A percentile compares a stretch with the other conserved stretches of the same genome.
Conservation (phyloP, 2,329 filamentous ascomycete species). For the Arthrinium phaeospermum region DNA sequence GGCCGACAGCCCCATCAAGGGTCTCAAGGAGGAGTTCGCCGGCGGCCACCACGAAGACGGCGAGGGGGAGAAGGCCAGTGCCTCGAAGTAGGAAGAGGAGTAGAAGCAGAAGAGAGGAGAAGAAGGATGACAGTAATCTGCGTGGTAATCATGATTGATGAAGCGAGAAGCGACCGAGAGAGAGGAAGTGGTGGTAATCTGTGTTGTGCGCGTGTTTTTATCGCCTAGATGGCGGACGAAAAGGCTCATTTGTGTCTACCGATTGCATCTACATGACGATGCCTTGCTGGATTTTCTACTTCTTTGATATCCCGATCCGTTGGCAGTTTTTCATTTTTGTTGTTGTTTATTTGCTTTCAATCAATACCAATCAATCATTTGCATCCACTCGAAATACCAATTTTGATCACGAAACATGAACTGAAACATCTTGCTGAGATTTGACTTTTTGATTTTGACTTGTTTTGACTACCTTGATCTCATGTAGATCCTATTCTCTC, state of each 20-base stretch:
- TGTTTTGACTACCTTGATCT: neutral
- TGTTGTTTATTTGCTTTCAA: neutral
- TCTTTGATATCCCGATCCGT: constrained; percentile 11
- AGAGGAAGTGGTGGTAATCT: neutral
- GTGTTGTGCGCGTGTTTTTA: neutral
- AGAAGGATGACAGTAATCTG: neutral
- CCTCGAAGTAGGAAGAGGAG: neutral
- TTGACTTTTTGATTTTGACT: neutral
- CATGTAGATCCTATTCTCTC: neutral
- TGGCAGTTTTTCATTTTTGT: neutral
- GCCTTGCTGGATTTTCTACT: neutral
- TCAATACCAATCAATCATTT: neutral
- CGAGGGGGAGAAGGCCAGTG: neutral
- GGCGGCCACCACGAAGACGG: neutral
- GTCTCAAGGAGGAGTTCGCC: neutral
- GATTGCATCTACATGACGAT: neutral
- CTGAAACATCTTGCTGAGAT: neutral
- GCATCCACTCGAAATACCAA: neutral
- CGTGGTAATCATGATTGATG: neutral
- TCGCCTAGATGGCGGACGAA: constrained; percentile 2
- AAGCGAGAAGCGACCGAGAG: neutral
- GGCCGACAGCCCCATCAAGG: constrained; percentile 3
- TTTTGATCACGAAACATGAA: neutral
- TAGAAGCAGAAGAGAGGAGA: neutral
- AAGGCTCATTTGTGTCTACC: neutral